Conservation (phyloP, 257 asterid species). For the Solanum corneliomulleri region DNA sequence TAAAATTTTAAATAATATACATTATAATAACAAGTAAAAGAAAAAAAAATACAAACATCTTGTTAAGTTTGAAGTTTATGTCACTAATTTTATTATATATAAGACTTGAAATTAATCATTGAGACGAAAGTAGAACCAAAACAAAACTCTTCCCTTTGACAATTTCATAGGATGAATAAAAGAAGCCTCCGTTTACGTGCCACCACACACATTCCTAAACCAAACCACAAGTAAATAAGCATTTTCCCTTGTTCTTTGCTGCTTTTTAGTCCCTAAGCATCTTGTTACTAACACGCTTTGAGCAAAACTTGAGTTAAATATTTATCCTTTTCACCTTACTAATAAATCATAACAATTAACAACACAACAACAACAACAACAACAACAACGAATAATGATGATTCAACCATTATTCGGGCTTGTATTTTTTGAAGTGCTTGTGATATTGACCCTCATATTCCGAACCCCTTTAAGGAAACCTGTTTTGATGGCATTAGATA, state of each 20-base stretch:
- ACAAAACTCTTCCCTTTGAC: neutral
- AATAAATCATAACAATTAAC: neutral
- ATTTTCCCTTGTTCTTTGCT: neutral
- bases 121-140: neutral
- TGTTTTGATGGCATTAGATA: constrained; percentile 36
- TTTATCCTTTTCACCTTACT: neutral
- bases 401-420: constrained; percentile 59
- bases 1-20: too few relatives aligned
- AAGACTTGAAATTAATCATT: neutral
- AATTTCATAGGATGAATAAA: neutral
- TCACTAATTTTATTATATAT: neutral
- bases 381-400: constrained; percentile 17
- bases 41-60: neutral
- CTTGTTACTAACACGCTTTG: neutral
- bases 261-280: neutral
- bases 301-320: neutral
- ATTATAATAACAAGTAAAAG: neutral
- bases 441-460: constrained; percentile 43
- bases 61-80: neutral
- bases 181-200: neutral
- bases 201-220: neutral
- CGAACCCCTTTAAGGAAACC: constrained; percentile 67
- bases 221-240: neutral
- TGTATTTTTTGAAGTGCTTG: constrained; percentile 45
- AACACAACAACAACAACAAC: neutral